phyloP scores from a whole-genome alignment of 2,329 filamentous ascomycete genomes.

The Paraphoma chrysanthemicola region DNA sequence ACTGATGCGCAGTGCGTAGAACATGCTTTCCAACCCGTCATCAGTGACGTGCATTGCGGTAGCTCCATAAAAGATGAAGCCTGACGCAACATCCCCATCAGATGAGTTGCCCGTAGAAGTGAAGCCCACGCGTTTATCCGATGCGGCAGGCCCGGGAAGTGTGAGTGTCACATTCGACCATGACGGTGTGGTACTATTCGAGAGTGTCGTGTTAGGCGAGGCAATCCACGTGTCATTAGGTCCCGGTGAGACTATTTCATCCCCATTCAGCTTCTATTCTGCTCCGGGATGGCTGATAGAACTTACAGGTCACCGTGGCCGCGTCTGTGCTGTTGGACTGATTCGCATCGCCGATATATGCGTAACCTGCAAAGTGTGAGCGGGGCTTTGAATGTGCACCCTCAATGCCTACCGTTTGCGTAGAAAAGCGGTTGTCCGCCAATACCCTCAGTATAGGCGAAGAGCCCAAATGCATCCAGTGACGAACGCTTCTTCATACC shows the following conservation, averaged over 20 bases:
- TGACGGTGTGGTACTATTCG: slow-evolving; percentile 3
- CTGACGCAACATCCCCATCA: slow-evolving; percentile 3
- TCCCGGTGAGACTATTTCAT: slow-evolving; percentile 12
- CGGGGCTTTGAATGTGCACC: slow-evolving; percentile 10
- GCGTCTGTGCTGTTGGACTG: background rate
- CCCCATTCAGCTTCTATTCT: background rate
- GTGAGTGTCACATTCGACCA: slow-evolving; percentile 19
- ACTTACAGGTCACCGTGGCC: slow-evolving; percentile 20
- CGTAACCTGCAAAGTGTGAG: background rate
- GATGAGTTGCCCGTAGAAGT: slow-evolving; percentile 4
- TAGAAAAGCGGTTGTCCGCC: slow-evolving; percentile 29
- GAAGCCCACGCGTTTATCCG: slow-evolving; percentile 24
- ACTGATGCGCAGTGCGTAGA: slow-evolving; percentile 15
- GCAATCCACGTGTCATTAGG: slow-evolving; percentile 14
- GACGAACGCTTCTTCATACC: slow-evolving; percentile 16
- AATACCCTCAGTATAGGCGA: slow-evolving; percentile 19
- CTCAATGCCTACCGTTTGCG: slow-evolving; percentile 16
- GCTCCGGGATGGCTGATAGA: background rate
- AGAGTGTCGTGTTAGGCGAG: slow-evolving; percentile 20
- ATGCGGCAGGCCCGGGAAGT: slow-evolving; percentile 11
- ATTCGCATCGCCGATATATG: background rate
- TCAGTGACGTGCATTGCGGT: slow-evolving; percentile 17
- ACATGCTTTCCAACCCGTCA: slow-evolving; percentile 22
- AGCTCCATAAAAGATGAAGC: slow-evolving; percentile 28
- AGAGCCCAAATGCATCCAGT: slow-evolving; percentile 17